Percentiles rank a stretch among this genome's conserved stretches.
phyloP scores from a whole-genome alignment of 2,329 filamentous ascomycete genomes.

The Trichoderma sp. region DNA sequence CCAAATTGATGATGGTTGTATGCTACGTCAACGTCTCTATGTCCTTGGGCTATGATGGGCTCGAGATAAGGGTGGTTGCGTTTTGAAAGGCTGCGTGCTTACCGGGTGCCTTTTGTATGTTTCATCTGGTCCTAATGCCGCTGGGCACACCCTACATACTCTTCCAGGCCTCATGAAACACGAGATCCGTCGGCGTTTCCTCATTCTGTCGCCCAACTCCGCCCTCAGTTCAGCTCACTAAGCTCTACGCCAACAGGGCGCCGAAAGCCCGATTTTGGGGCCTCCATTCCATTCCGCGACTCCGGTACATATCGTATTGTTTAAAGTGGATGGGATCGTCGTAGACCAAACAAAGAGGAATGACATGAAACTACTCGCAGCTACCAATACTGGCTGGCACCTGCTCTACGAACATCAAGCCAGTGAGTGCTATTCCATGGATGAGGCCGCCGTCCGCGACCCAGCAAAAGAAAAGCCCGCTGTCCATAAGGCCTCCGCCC shows the following conservation, averaged over 20 bases:
- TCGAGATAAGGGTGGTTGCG: neutral
- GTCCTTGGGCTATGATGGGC: neutral
- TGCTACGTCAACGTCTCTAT: neutral
- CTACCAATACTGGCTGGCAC: neutral
- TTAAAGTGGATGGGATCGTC: neutral
- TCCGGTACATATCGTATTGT: neutral
- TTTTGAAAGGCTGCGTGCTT: neutral
- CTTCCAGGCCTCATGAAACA: neutral
- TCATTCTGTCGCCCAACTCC: neutral
- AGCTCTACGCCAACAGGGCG: neutral
- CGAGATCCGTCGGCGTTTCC: neutral
- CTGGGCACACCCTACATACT: neutral
- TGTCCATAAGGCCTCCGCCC: neutral
- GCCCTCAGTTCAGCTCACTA: conserved; percentile 1
- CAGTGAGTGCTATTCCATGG: neutral
- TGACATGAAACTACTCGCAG: neutral
- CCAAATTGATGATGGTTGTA: neutral
- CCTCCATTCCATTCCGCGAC: conserved; percentile 5
- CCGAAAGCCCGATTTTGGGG: neutral
- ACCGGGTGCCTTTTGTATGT: neutral
- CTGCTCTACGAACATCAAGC: neutral
- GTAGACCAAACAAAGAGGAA: neutral
- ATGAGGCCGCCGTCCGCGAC: neutral
- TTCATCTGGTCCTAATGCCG: neutral
- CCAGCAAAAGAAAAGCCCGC: neutral